Conservation (phyloP, 2,329 filamentous ascomycete species). For the Paracoccidioides lutzii region DNA sequence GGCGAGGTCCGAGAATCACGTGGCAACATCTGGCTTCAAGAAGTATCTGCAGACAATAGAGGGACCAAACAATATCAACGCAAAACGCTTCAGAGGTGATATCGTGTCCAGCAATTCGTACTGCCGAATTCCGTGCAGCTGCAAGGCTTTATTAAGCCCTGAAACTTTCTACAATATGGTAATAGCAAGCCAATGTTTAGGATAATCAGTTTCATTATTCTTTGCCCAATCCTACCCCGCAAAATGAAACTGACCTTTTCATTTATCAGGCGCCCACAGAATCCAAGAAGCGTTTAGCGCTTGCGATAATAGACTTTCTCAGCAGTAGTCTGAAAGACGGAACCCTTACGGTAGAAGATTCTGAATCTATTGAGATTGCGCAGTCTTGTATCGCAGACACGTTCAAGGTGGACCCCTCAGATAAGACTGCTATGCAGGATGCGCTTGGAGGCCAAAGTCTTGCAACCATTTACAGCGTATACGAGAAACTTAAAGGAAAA, state of each 20-base stretch:
- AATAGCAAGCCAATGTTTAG: background rate
- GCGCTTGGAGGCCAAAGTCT: constrained; percentile 80
- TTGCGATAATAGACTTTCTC: constrained; percentile 95
- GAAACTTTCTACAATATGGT: background rate
- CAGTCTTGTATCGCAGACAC: constrained; percentile 87
- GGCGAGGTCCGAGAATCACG: background rate
- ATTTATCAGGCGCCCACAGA: constrained; percentile 29
- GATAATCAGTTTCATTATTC: background rate
- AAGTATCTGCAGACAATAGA: background rate
- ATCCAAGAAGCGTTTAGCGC: constrained; percentile 76
- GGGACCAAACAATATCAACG: background rate
- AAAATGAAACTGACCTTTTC: constrained; percentile 1
- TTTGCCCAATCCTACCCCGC: background rate
- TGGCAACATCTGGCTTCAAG: background rate
- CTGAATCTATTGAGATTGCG: constrained; percentile 87
- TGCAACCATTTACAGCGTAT: constrained; percentile 82
- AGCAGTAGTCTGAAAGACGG: constrained; percentile 73
- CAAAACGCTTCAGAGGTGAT: background rate
- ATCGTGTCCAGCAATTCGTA: background rate
- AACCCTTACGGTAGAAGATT: constrained; percentile 74
- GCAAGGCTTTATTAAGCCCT: background rate
- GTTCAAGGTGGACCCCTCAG: constrained; percentile 83
- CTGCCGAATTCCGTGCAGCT: background rate
- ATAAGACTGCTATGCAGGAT: constrained; percentile 57
- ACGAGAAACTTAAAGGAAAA: constrained; percentile 80